phyloP scores from a whole-genome alignment of 2,329 filamentous ascomycete genomes.

The Cadophora sp. region DNA sequence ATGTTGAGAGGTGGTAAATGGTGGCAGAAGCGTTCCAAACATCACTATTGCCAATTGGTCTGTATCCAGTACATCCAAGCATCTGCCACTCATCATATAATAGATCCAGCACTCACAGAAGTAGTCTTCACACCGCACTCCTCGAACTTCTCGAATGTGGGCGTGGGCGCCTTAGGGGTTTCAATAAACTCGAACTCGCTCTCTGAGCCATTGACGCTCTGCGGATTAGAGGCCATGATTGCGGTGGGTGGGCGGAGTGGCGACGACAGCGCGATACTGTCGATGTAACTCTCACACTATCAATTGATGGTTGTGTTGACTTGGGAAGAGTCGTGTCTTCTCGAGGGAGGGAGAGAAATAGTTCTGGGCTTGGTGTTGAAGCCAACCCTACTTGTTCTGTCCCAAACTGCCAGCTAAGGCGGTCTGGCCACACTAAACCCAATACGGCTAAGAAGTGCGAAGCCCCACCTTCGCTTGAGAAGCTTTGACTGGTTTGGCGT shows the following conservation, averaged over 20 bases:
- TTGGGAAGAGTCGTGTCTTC: neutral
- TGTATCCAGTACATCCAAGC: no score
- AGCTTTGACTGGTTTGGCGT: neutral
- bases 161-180: constrained; percentile 58
- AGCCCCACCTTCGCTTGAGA: neutral
- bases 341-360: neutral
- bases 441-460: neutral
- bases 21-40: neutral
- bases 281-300: neutral
- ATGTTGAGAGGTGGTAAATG: neutral
- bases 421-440: neutral
- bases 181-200: constrained; percentile 70
- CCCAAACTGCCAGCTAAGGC: neutral
- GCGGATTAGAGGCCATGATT: constrained; percentile 56
- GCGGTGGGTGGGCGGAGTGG: constrained; percentile 16
- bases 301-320: neutral
- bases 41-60: neutral
- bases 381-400: neutral
- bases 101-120: constrained; percentile 51
- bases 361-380: neutral
- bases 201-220: constrained; percentile 57
- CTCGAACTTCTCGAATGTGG: constrained; percentile 58
- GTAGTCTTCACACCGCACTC: constrained; percentile 63
- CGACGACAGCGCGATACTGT: constrained; percentile 5
- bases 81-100: neutral